Evolutionary conservation across 306 rosid genomes (phyloP).

Genomic region (Malus sylvestris): DNA sequence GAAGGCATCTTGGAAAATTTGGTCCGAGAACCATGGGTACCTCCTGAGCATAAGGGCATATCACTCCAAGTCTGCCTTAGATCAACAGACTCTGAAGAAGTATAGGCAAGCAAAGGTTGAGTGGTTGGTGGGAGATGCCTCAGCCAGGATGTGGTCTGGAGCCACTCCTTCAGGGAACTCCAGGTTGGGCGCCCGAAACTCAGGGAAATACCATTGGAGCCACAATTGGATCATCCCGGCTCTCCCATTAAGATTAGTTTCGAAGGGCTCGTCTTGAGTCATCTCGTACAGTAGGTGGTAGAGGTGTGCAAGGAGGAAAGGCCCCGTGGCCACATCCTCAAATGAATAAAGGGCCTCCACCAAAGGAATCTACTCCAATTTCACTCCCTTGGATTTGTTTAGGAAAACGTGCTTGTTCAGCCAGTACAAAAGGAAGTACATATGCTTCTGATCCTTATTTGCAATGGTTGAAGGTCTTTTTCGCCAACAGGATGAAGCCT

Average conservation of each 20-base stretch:
- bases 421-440: fast-evolving
- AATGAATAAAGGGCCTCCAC: fast-evolving
- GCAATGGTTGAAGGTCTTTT: fast-evolving
- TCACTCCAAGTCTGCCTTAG: too few species aligned
- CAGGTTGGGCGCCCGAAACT: fast-evolving
- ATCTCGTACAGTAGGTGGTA: too few species aligned
- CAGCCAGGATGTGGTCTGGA: fast-evolving
- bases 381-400: too few species aligned
- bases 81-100: fast-evolving
- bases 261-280: fast-evolving
- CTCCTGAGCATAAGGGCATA: fast-evolving
- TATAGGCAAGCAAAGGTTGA: fast-evolving
- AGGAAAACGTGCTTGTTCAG: too few species aligned
- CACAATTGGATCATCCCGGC: not conserved
- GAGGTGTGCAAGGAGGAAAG: fast-evolving
- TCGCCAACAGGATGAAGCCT: fast-evolving
- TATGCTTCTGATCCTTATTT: fast-evolving
- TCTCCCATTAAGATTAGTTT: too few species aligned
- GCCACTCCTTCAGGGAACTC: too few species aligned
- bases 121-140: fast-evolving
- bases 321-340: fast-evolving
- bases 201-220: fast-evolving
- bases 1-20: fast-evolving
- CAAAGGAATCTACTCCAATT: too few species aligned
- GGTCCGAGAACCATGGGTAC: too few species aligned